Percentiles rank a stretch among this genome's conserved stretches.
These are phyloP conservation scores for Earliella scabrosa DNA, from an alignment of 1,284 basidiomycete genomes.

Conservation along the genomic window DNA sequence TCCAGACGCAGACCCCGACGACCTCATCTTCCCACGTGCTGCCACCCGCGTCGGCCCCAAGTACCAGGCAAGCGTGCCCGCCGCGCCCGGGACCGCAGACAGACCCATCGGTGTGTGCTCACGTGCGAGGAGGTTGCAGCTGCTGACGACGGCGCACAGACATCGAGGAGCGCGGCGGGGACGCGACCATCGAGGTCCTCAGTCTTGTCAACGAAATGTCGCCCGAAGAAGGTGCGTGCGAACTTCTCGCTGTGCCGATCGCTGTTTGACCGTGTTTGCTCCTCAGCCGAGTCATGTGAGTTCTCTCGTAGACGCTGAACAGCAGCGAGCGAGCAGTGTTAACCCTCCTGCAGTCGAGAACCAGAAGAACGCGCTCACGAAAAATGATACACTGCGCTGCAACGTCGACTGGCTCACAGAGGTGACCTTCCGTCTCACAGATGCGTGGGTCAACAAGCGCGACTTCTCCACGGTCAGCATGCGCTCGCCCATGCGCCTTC, in stretches of 20 bases:
- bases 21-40: slow-evolving; percentile 92
- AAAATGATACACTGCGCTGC: slow-evolving; percentile 50
- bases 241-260: slow-evolving; percentile 5
- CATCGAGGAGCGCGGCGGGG: slow-evolving; percentile 67
- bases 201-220: slow-evolving; percentile 65
- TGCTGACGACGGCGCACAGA: slow-evolving; percentile 24
- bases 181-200: slow-evolving; percentile 74
- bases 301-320: neutral
- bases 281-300: slow-evolving; percentile 25
- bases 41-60: slow-evolving; percentile 88
- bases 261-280: slow-evolving; percentile 19
- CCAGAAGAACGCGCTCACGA: slow-evolving; percentile 56
- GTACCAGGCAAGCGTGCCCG: slow-evolving; percentile 75
- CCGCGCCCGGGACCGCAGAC: slow-evolving; percentile 49
- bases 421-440: slow-evolving; percentile 67
- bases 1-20: slow-evolving; percentile 78
- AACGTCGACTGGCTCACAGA: slow-evolving; percentile 83
- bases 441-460: slow-evolving; percentile 57
- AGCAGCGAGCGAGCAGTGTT: neutral
- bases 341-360: slow-evolving; percentile 56
- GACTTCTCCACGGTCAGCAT: slow-evolving; percentile 65
- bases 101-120: slow-evolving; percentile 40
- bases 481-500: slow-evolving; percentile 55
- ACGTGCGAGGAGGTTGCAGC: neutral
- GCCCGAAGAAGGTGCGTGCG: slow-evolving; percentile 61